Evolutionary conservation across 257 asterid species (phyloP).

Genomic region (Scutellaria minor): DNA sequence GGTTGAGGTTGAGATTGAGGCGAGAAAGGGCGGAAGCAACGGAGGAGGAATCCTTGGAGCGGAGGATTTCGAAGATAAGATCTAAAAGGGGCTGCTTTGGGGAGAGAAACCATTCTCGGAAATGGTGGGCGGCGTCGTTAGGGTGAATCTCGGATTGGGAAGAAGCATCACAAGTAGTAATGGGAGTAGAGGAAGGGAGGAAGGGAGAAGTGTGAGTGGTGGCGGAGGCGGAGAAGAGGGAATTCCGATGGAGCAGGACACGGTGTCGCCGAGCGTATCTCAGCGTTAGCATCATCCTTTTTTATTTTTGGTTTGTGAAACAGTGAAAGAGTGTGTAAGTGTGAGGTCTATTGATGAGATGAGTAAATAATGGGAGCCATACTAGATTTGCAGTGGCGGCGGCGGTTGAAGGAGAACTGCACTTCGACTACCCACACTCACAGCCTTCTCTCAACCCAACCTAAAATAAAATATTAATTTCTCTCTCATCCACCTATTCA

Average conservation of each 20-base stretch:
- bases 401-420: too few relatives aligned
- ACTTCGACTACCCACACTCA: too few relatives aligned
- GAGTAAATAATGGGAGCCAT: too few relatives aligned
- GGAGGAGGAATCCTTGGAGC: constrained; percentile 52
- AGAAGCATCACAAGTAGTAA: constrained; percentile 18
- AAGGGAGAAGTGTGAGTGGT: not conserved
- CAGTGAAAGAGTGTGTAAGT: too few relatives aligned
- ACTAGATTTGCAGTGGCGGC: too few relatives aligned
- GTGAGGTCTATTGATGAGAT: too few relatives aligned
- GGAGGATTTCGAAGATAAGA: constrained; percentile 59
- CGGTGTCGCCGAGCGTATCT: constrained; percentile 45
- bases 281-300: constrained; percentile 38
- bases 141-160: constrained; percentile 31
- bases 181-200: not conserved
- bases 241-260: constrained; percentile 28
- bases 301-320: too few relatives aligned
- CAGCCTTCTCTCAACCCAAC: too few relatives aligned
- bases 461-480: too few relatives aligned
- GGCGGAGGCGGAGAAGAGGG: constrained; percentile 19
- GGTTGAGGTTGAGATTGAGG: constrained; percentile 56
- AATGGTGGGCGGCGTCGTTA: constrained; percentile 42
- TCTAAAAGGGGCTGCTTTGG: constrained; percentile 56
- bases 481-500: too few relatives aligned
- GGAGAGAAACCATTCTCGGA: constrained; percentile 73
- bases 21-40: constrained; percentile 52